Percentiles rank a stretch among this genome's conserved stretches.
These are phyloP conservation scores for Cunninghamia lanceolata DNA, from an alignment of 75 land plant genomes.

Conservation along the genomic window DNA sequence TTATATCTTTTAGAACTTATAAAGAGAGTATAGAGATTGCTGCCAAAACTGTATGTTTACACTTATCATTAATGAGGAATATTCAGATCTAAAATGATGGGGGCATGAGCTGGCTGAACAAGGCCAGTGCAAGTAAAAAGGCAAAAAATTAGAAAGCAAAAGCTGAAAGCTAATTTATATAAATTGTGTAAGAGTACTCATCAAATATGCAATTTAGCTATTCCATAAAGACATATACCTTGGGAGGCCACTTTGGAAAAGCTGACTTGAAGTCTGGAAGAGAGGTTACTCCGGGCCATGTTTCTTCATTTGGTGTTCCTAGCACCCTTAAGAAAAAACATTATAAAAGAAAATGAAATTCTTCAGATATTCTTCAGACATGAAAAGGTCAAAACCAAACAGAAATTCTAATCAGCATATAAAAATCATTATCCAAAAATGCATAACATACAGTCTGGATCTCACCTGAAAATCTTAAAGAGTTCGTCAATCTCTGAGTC, in stretches of 20 bases:
- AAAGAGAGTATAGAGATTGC: neutral
- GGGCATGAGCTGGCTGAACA: neutral
- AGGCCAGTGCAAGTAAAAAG: neutral
- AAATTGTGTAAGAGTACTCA: neutral
- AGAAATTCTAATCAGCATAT: neutral
- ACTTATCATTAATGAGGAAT: neutral
- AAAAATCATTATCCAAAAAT: slow-evolving; percentile 3
- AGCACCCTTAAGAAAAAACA: slow-evolving; percentile 45
- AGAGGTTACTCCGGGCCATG: slow-evolving; percentile 95
- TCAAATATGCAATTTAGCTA: neutral
- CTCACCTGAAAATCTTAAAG: slow-evolving; percentile 95
- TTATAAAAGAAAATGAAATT: neutral
- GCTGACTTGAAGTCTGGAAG: slow-evolving; percentile 90
- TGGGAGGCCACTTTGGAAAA: slow-evolving; percentile 94
- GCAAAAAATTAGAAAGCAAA: neutral
- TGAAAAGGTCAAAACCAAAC: neutral
- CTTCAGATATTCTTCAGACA: neutral
- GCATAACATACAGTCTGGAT: neutral
- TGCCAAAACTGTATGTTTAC: neutral
- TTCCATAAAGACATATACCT: slow-evolving; percentile 30
- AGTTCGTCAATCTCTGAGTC: slow-evolving; percentile 99
- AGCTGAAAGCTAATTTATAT: neutral
- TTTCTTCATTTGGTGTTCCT: slow-evolving; percentile 94
- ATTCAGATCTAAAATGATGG: neutral
- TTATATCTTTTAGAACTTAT: neutral